phyloP scores from a whole-genome alignment of 2,329 filamentous ascomycete species.

The Ophiostoma triangulosporum region DNA sequence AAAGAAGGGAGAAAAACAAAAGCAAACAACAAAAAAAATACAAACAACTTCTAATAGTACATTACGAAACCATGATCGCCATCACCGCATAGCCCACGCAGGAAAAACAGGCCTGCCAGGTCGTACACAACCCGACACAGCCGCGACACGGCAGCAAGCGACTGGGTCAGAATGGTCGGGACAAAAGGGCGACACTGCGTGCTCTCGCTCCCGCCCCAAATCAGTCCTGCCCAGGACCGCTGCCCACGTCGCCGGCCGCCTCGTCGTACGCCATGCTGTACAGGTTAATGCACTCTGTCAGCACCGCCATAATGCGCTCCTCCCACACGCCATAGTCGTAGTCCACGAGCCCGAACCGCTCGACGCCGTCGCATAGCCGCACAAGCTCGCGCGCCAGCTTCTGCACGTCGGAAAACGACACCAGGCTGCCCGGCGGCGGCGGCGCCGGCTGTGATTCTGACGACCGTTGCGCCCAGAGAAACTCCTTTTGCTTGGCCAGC shows the following conservation, averaged over 20 bases:
- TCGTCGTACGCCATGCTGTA: slow-evolving; percentile 28
- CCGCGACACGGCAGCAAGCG: too few species aligned
- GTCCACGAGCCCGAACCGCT: slow-evolving; percentile 87
- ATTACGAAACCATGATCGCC: too few species aligned
- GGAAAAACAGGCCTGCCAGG: too few species aligned
- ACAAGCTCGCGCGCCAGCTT: slow-evolving; percentile 74
- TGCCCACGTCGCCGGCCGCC: slow-evolving; percentile 17
- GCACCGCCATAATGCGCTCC: slow-evolving; percentile 60
- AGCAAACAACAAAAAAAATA: background rate
- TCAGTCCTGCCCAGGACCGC: background rate
- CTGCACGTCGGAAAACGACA: slow-evolving; percentile 56
- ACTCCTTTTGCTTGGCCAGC: slow-evolving; percentile 70
- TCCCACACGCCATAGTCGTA: slow-evolving; percentile 97
- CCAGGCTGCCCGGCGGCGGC: slow-evolving; percentile 45
- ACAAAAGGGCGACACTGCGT: too few species aligned
- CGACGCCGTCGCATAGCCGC: slow-evolving; percentile 70
- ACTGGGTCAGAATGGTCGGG: too few species aligned
- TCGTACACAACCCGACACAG: too few species aligned
- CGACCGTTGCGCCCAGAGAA: slow-evolving; percentile 43
- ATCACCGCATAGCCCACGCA: too few species aligned
- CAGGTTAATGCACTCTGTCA: slow-evolving; percentile 28
- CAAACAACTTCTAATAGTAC: too few species aligned
- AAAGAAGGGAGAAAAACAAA: background rate
- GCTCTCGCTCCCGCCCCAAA: too few species aligned
- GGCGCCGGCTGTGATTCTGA: slow-evolving; percentile 31